phyloP scores from a whole-genome alignment of 1,284 basidiomycete genomes.

The Cryptococcus sp. region DNA sequence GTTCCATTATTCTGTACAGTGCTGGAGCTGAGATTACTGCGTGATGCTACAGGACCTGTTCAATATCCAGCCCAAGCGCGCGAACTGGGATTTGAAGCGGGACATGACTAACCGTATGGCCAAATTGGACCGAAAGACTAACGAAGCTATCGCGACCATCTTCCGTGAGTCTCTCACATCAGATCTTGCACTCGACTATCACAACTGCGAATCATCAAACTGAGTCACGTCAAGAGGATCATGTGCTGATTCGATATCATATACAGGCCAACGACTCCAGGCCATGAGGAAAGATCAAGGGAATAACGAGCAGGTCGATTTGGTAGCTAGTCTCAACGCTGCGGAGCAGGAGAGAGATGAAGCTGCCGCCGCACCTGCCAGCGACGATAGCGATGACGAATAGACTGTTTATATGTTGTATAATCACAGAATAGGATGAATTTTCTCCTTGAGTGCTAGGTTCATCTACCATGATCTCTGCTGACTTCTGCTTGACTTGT shows the following conservation, averaged over 20 bases:
- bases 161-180: conserved; percentile 66
- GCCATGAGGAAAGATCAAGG: conserved; percentile 42
- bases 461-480: too few relatives aligned
- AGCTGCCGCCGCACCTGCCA: conserved; percentile 5
- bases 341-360: conserved; percentile 45
- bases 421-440: too few relatives aligned
- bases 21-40: not conserved
- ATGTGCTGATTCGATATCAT: not conserved
- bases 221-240: not conserved
- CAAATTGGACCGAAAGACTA: conserved; percentile 85
- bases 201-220: too few relatives aligned
- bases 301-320: conserved; percentile 40
- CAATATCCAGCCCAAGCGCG: conserved; percentile 93
- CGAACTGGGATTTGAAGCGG: conserved; percentile 96
- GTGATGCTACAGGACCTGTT: conserved; percentile 71
- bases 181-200: not conserved
- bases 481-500: too few relatives aligned
- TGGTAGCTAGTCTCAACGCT: conserved; percentile 50
- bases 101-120: conserved; percentile 87
- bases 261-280: conserved; percentile 48
- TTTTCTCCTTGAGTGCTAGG: too few relatives aligned
- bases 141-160: conserved; percentile 86
- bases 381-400: conserved; percentile 32
- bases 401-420: conserved; percentile 7
- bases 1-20: too few relatives aligned